Evolutionary conservation across 495 filamentous ascomycete genomes (phyloP).

Genomic region (Trichoderma parareesei): DNA sequence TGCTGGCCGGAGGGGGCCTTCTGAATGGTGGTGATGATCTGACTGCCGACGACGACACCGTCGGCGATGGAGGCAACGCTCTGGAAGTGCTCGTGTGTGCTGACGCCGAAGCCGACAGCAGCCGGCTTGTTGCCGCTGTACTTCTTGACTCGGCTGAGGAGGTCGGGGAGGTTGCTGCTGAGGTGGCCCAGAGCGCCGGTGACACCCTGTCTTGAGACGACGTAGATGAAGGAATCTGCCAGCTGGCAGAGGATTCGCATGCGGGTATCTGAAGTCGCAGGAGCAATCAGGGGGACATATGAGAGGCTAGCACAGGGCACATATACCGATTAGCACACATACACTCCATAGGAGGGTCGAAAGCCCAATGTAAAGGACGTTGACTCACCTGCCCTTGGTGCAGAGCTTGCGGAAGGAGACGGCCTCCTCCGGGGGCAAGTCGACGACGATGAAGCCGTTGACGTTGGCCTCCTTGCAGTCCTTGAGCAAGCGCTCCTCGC

Average conservation of each 20-base stretch:
- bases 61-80: slow-evolving; percentile 77
- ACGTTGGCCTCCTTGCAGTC: slow-evolving; percentile 82
- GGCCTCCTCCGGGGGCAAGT: slow-evolving; percentile 95
- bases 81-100: slow-evolving; percentile 88
- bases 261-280: slow-evolving; percentile 80
- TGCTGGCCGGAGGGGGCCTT: slow-evolving; percentile 61
- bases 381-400: slow-evolving; percentile 56
- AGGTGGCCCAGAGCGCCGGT: slow-evolving; percentile 82
- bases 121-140: slow-evolving; percentile 86
- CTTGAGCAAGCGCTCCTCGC: slow-evolving; percentile 76
- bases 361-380: not conserved
- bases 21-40: slow-evolving; percentile 75
- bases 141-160: slow-evolving; percentile 78
- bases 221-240: slow-evolving; percentile 98
- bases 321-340: not conserved
- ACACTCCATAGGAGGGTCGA: not conserved
- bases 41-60: slow-evolving; percentile 94
- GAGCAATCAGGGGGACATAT: slow-evolving; percentile 92
- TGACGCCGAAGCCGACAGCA: slow-evolving; percentile 91
- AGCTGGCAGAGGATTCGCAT: slow-evolving; percentile 96
- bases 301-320: slow-evolving; percentile 48
- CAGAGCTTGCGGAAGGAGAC: slow-evolving; percentile 83
- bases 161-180: slow-evolving; percentile 67
- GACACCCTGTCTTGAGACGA: slow-evolving; percentile 95
- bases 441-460: slow-evolving; percentile 97